Base-by-base conservation (phyloP, 116 monocot species). In the Posidonia oceanica region DNA sequence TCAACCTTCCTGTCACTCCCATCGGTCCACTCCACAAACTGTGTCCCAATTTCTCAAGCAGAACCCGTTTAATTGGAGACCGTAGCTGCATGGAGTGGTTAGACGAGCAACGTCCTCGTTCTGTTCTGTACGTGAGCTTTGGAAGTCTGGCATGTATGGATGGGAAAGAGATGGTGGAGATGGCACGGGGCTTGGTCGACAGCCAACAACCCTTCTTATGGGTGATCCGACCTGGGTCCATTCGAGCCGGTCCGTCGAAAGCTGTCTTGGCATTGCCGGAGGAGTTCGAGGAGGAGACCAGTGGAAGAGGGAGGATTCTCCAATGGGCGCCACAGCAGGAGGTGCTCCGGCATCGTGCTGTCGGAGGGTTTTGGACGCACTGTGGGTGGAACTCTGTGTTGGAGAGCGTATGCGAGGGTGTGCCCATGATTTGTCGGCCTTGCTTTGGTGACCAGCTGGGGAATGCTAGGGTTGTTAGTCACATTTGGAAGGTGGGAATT, bases 301-400 rank as follows among this genome's bases (percentile, higher is more conserved):
- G n/a, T 68, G 58, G 15, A 6, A 65, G 48, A 51, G 54, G 69
- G n/a, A 48, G 53, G 38, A 52, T 61, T 5, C 17, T 75, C 48
- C 37, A n/a, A n/a, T 75, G 75, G 75, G 69, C 75, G 15, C 60
- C 52, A n/a, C 75, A 75, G 62, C 21, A 22, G 21, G 62, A 61
- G 54, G 75, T 75, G 8, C 52, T 75, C 4, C 14, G n/a, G 13
- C 76, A 70, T 56, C 63, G 18, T 18, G 36, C 76, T 0, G 71
- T 77, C 17, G 77, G 77, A 38, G 70, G 65, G 54, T 77, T 77
- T 18, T 65, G 78, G 68, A 82, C 85, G 38, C 85, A 88, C 74
- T 85, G 85, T 64, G 85, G 88, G 0, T 88, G 88, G 88, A 88
- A 88, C 71, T 88, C 85, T 29, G 36, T 54, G 16, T n/a, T 75